Evolutionary conservation across 495 filamentous ascomycete species (phyloP).

Genomic region (Penicillium canariense): DNA sequence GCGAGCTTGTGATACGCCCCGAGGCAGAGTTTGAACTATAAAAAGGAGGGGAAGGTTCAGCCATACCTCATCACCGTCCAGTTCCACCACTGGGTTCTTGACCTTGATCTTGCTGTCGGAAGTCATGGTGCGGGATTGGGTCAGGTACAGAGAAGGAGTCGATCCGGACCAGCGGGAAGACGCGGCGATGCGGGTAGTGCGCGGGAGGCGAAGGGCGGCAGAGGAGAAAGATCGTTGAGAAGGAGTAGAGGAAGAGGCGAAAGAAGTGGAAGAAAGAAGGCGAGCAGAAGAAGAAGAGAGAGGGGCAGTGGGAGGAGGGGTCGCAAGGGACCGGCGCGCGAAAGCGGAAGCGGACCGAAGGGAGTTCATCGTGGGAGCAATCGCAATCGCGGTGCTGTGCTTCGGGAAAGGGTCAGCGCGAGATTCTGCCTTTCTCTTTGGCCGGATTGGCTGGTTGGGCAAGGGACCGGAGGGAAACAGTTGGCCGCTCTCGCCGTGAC

Average conservation of each 20-base stretch:
- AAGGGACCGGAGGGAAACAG: neutral
- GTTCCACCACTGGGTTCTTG: conserved; percentile 93
- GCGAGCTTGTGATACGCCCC: conserved; percentile 27
- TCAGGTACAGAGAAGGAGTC: conserved; percentile 27
- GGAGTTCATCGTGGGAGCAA: conserved; percentile 31
- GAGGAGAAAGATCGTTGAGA: conserved; percentile 30
- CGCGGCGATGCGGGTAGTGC: conserved; percentile 26
- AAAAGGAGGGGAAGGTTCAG: conserved; percentile 13
- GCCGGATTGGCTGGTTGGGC: conserved; percentile 7
- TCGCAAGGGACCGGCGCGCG: conserved; percentile 37
- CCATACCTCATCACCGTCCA: conserved; percentile 88
- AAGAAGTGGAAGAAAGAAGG: conserved; percentile 25
- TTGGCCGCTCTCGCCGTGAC: conserved; percentile 2
- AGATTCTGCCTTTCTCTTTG: conserved; percentile 22
- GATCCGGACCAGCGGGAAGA: conserved; percentile 39
- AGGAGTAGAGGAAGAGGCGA: conserved; percentile 22
- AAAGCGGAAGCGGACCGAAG: conserved; percentile 46
- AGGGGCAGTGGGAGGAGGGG: conserved; percentile 36
- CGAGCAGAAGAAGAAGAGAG: conserved; percentile 34
- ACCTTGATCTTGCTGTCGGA: conserved; percentile 82
- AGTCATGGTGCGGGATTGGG: conserved; percentile 47
- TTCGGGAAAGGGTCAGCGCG: conserved; percentile 23
- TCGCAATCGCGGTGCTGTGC: neutral
- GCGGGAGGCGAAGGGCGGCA: conserved; percentile 25
- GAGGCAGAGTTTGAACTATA: conserved; percentile 23